Evolutionary conservation across 2,329 filamentous ascomycete species (phyloP).

Genomic region (Trichophyton verrucosum): DNA sequence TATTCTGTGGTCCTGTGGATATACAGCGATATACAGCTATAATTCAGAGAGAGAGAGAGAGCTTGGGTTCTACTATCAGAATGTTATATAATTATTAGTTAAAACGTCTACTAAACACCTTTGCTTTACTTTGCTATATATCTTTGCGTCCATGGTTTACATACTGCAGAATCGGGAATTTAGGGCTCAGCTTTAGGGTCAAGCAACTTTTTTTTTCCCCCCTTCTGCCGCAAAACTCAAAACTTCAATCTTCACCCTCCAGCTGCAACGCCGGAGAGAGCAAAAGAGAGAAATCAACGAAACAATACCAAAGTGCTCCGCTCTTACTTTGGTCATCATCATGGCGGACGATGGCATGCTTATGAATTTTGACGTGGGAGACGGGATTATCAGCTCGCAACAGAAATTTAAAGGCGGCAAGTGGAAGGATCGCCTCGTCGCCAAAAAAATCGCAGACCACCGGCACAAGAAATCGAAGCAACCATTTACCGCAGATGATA

Average conservation of each 20-base stretch:
- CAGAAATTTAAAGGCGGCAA: constrained; percentile 70
- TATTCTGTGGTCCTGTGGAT: not conserved
- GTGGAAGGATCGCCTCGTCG: constrained; percentile 79
- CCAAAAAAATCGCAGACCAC: constrained; percentile 54
- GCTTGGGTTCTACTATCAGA: not conserved
- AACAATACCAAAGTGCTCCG: not conserved
- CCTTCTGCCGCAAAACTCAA: not conserved
- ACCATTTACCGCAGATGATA: not conserved
- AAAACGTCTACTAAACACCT: not conserved
- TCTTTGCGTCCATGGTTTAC: not conserved
- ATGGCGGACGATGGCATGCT: constrained; percentile 97
- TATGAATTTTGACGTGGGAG: constrained; percentile 74
- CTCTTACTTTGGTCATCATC: constrained; percentile 7
- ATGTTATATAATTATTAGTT: not conserved
- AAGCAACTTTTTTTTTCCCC: not conserved
- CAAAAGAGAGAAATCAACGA: not conserved
- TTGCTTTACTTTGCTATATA: not conserved
- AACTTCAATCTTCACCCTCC: not conserved
- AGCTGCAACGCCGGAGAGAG: not conserved
- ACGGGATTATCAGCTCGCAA: constrained; percentile 50
- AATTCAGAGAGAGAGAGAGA: not conserved
- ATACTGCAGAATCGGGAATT: not conserved
- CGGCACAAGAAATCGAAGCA: constrained; percentile 33
- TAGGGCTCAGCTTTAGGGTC: not conserved
- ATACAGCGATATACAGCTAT: not conserved